Evolutionary conservation across 1,139 yeast genomes (phyloP), one percentile per base, ranked within the genome.

Genomic region (Geotrichum europaeum): DNA sequence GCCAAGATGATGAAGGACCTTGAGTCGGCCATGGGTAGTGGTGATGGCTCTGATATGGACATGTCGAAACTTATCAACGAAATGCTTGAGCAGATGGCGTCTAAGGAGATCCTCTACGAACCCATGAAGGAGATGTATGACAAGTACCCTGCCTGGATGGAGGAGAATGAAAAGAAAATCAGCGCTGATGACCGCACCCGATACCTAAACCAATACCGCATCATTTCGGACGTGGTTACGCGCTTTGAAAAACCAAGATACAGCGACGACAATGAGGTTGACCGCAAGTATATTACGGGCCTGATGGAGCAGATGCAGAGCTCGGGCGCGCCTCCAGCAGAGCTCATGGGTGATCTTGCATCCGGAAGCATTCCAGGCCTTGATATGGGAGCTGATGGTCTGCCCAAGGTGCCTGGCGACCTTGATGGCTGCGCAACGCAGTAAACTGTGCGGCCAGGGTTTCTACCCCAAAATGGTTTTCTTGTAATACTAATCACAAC

Each of bases 281-380:
- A 79, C 66, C 79, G 87, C 65, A 83, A 81, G 59, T 78, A 75
- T 60, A 82, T 87, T 59, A 81, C 85, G 63, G 69, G 74, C 10
- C 79, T 82, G 63, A 81, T 87, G 78, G 89, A 85, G 68, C 76
- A 72, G 60, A 75, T 77, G 79, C 80, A 77, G 67, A 72, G 70
- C 53, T 77, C 89, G 56, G 97, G 98, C 0, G 89, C 90, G 69
- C 96, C 97, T 0, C 99, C 99, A 3, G 75, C 81, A 32, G 96
- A 88, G 59, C 78, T 89, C 55, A 83, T 87, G 64, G 92, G 89
- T 45, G 90, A 85, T 59, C 77, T 84, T 47, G 79, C 81, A 30
- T 81, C 82, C 58, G 82, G 77, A 15, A 74, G 76, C 28, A 67
- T 85, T 67, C 85, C 86, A 1, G 86, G 86, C 0, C 78, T 83